Evolutionary conservation across 331 rosid genomes (phyloP).

Genomic region (Malus hybrid): DNA sequence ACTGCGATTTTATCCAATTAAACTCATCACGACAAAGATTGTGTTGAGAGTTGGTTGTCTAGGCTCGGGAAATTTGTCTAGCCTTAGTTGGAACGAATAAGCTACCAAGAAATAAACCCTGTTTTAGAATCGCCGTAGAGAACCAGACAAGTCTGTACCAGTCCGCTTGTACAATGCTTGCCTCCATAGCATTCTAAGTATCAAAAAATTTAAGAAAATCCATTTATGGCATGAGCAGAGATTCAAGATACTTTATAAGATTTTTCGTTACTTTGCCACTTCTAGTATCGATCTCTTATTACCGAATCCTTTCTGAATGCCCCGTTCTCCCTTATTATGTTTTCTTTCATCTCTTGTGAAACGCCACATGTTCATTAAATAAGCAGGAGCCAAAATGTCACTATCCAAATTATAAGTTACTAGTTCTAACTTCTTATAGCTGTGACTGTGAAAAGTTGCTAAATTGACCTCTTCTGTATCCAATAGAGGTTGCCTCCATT

Average conservation of each 20-base stretch:
- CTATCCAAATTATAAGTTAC: neutral
- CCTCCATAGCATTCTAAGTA: too few relatives aligned
- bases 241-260: neutral
- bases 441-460: neutral
- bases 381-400: neutral
- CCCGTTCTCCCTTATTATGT: neutral
- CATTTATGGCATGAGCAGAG: neutral
- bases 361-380: neutral
- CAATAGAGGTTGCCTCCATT: slow-evolving; percentile 86
- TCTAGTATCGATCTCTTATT: neutral
- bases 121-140: neutral
- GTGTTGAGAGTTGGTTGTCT: neutral
- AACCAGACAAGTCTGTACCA: neutral
- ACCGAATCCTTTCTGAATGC: neutral
- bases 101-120: neutral
- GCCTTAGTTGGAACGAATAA: neutral
- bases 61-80: neutral
- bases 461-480: neutral
- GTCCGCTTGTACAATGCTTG: neutral
- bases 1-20: neutral
- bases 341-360: neutral
- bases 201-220: neutral
- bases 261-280: neutral
- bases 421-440: neutral
- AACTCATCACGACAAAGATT: neutral